A percentile compares a stretch with the other conserved stretches of the same genome.
Evolutionary conservation across 768 basidiomycete genomes (phyloP).

Genomic region (Chalciporus chontae): DNA sequence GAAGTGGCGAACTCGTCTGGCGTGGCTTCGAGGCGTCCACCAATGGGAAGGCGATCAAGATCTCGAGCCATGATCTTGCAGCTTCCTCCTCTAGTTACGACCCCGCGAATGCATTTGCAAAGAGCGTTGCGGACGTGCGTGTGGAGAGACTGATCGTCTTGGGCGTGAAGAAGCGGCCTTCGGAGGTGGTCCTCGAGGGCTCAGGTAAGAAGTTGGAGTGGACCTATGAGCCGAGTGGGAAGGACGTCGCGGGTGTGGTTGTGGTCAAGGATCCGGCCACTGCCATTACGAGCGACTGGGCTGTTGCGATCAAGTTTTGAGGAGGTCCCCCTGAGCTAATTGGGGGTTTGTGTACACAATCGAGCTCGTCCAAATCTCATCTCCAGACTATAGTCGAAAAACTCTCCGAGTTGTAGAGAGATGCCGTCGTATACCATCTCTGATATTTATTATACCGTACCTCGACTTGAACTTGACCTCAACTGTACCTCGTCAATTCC

Average conservation of each 20-base stretch:
- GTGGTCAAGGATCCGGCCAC: conserved; percentile 74
- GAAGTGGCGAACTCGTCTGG: conserved; percentile 80
- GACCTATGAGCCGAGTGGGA: conserved; percentile 63
- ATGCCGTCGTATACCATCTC: too few species aligned
- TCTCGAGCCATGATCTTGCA: conserved; percentile 54
- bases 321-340: background rate
- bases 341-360: background rate
- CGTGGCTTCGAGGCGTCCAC: conserved; percentile 64
- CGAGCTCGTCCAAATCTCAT: too few species aligned
- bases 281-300: conserved; percentile 61
- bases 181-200: conserved; percentile 47
- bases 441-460: too few species aligned
- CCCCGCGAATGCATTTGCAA: conserved; percentile 63
- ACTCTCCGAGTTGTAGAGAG: background rate
- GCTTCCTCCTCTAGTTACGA: conserved; percentile 57
- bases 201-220: conserved; percentile 54
- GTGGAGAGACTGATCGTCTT: conserved; percentile 82
- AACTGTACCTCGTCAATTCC: too few species aligned
- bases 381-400: background rate
- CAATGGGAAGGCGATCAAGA: conserved; percentile 41
- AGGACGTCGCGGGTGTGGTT: conserved; percentile 57
- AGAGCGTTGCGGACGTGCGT: conserved; percentile 57
- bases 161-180: conserved; percentile 65
- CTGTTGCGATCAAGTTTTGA: conserved; percentile 38
- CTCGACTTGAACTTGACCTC: too few species aligned